phyloP scores from a whole-genome alignment of 208 protist species.

The Crithidia acanthocephali region DNA sequence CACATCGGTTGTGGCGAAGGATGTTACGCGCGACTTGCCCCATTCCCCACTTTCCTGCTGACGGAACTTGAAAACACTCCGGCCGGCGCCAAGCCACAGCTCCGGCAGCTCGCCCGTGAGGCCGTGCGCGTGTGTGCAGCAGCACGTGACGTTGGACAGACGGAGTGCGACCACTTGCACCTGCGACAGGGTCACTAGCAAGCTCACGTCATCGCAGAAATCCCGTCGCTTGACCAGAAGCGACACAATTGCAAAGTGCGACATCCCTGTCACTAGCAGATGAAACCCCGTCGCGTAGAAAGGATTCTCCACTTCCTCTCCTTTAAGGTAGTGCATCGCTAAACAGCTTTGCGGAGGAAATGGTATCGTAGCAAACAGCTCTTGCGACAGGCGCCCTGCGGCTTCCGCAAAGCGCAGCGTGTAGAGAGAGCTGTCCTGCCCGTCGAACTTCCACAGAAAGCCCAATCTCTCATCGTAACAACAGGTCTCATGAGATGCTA shows the following conservation, averaged over 20 bases:
- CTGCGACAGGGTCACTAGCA: slow-evolving; percentile 7
- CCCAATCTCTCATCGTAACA: slow-evolving; percentile 28
- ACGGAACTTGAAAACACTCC: slow-evolving; percentile 22
- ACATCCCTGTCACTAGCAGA: neutral
- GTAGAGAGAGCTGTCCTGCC: slow-evolving; percentile 14
- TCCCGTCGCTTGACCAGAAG: neutral
- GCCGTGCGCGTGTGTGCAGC: slow-evolving; percentile 3
- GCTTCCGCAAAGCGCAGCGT: slow-evolving; percentile 4
- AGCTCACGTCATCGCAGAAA: too few species aligned
- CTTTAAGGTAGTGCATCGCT: slow-evolving; percentile 6
- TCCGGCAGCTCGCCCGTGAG: neutral
- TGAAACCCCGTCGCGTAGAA: neutral
- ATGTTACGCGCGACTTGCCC: slow-evolving; percentile 16
- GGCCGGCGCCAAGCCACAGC: slow-evolving; percentile 26
- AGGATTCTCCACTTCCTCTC: neutral
- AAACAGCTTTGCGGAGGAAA: slow-evolving; percentile 23
- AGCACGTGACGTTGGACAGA: slow-evolving; percentile 24
- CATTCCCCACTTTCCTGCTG: slow-evolving; percentile 9
- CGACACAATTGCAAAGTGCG: neutral
- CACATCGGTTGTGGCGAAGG: slow-evolving; percentile 31
- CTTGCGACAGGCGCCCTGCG: neutral
- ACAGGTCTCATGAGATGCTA: slow-evolving; percentile 17
- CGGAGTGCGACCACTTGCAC: slow-evolving; percentile 15
- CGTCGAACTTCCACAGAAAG: slow-evolving; percentile 24
- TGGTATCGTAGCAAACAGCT: slow-evolving; percentile 14